Conservation (phyloP, 495 filamentous ascomycete species). For the Patellaria atrata region DNA sequence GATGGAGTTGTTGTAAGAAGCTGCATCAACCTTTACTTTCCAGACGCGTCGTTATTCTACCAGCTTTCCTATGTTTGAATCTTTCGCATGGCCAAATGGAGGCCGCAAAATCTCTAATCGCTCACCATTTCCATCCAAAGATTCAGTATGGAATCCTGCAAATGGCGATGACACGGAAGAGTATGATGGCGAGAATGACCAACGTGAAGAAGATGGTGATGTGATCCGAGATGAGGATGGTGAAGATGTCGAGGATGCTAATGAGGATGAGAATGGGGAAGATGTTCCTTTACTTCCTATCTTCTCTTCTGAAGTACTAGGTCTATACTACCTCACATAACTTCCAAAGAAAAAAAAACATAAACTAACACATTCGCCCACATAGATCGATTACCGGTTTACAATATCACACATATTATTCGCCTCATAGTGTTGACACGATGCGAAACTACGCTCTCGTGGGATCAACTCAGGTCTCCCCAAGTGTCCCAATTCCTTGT, state of each 20-base stretch:
- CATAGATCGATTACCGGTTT: constrained; percentile 63
- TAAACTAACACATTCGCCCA: constrained; percentile 5
- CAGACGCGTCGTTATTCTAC: no score
- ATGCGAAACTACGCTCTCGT: constrained; percentile 85
- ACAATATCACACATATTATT: constrained; percentile 78
- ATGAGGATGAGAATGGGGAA: constrained; percentile 5
- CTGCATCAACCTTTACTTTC: no score
- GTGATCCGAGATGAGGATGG: constrained; percentile 8
- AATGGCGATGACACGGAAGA: constrained; percentile 3
- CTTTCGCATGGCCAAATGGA: no score
- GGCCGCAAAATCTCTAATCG: constrained; percentile 10
- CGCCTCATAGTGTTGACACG: constrained; percentile 63
- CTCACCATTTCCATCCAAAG: constrained; percentile 16
- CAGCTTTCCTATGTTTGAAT: no score
- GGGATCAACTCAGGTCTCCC: constrained; percentile 87
- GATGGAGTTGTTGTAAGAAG: no score
- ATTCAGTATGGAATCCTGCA: no score
- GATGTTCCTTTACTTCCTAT: constrained; percentile 19
- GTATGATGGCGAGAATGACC: constrained; percentile 2
- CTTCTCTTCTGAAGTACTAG: constrained; percentile 19
- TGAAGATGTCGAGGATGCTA: constrained; percentile 4
- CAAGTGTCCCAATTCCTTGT: constrained; percentile 91
- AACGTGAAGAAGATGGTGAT: constrained; percentile 4
- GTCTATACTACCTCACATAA: constrained; percentile 4
- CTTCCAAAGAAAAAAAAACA: background rate